These are phyloP conservation scores for Lachnellula cervina DNA, from an alignment of 2,329 filamentous ascomycete genomes.

Conservation along the genomic window DNA sequence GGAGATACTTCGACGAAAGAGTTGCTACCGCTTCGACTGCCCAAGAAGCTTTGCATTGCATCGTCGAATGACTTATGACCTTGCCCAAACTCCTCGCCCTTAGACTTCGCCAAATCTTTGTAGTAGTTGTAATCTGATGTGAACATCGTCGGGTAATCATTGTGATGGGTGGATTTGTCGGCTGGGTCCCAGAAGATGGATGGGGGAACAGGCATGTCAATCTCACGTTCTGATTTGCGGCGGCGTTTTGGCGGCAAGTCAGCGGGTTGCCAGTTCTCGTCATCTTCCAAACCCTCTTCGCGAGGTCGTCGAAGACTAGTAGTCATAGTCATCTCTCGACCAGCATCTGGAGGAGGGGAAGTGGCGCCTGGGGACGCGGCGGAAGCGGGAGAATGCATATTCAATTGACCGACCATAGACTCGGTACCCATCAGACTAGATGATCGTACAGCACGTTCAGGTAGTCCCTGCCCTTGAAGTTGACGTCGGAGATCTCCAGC, in stretches of 20 bases:
- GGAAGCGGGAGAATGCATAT: conserved; percentile 30
- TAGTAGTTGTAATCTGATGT: conserved; percentile 54
- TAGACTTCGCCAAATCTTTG: conserved; percentile 43
- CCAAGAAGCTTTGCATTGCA: conserved; percentile 27
- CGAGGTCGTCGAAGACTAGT: conserved; percentile 29
- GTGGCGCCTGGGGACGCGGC: conserved; percentile 15
- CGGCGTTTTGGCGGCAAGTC: conserved; percentile 42
- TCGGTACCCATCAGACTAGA: conserved; percentile 31
- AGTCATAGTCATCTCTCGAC: conserved; percentile 10
- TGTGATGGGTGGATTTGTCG: conserved; percentile 53
- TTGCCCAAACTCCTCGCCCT: conserved; percentile 50
- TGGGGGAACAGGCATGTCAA: conserved; percentile 53
- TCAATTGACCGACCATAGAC: conserved; percentile 29
- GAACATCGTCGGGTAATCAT: conserved; percentile 60
- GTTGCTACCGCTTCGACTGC: conserved; percentile 17
- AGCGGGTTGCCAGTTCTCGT: conserved; percentile 20
- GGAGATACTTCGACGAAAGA: conserved; percentile 22
- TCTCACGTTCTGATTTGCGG: conserved; percentile 49
- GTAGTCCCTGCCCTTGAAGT: conserved; percentile 4
- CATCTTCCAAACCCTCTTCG: conserved; percentile 23
- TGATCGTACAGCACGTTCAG: conserved; percentile 14
- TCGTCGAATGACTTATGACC: conserved; percentile 42
- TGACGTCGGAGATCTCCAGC: neutral
- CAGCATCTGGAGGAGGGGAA: conserved; percentile 5
- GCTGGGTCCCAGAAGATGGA: conserved; percentile 52